Base-by-base conservation (phyloP, 306 rosid genomes). In the Gastrolobium villosum region DNA sequence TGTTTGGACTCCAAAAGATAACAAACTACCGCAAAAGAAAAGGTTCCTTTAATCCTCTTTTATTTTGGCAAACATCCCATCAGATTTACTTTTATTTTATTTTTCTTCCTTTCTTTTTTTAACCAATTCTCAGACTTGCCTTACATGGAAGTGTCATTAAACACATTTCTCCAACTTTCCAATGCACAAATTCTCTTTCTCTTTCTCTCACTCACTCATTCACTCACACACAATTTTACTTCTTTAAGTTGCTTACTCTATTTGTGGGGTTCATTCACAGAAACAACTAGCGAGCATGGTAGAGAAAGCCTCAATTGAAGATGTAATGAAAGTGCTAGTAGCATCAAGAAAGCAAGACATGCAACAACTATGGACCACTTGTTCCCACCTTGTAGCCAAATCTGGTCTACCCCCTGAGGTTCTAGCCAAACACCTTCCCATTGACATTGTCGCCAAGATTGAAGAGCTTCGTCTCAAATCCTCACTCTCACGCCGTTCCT, bases 281-380 rank as follows among this genome's bases (percentile, higher is more conserved):
- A 96, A 96, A 83, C 99, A 96, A 93, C 81, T 96, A 59, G 92
- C 97, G 1, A 93, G 92, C 92, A 96, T 96, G 97, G 99, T 96
- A 36, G 98, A 96, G 86, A 93, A 96, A 76, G 93, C 97, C 40
- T 96, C 99, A 0, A 90, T 96, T 45, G 99, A 96, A 70, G 99
- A 96, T 82, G 99, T 96, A 28, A 96, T 96, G 99, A 96, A 93
- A 76, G 99, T 96, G 7, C 83, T 96, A 0, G 14, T 93, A 31
- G 99, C 98, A 6, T 96, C 99, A 7, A 90, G 96, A 76, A 93
- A 93, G 81, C 98, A 93, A 89, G 98, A 96, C 90, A 93, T 96
- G 98, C 98, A 96, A 8, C 98, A 93, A 15, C 94, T 96, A 1
- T 96, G 99, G 99, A 84, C 90, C 13, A 96, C 98, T 4, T 96